Conservation (phyloP, 768 basidiomycete species). For the Lyophyllum semitale region DNA sequence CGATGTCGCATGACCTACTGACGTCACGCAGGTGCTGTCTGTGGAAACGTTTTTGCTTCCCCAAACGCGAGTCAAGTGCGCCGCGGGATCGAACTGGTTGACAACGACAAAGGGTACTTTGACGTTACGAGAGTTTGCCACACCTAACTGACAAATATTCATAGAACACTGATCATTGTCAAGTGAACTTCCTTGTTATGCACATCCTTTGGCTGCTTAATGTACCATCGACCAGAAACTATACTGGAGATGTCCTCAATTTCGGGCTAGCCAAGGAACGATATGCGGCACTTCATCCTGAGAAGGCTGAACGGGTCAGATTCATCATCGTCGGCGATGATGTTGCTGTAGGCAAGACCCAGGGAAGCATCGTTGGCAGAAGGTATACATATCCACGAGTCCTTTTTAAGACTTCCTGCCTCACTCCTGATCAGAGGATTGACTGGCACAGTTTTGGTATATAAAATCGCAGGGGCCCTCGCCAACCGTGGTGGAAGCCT, state of each 20-base stretch:
- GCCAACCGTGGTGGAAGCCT: constrained; percentile 68
- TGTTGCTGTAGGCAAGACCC: constrained; percentile 79
- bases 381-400: constrained; percentile 40
- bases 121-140: not conserved
- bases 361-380: constrained; percentile 84
- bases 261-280: constrained; percentile 91
- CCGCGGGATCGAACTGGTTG: constrained; percentile 75
- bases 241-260: constrained; percentile 89
- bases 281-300: constrained; percentile 69
- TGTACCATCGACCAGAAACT: constrained; percentile 54
- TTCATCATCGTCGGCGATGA: constrained; percentile 90
- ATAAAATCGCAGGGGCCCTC: constrained; percentile 89
- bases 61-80: constrained; percentile 86
- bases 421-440: constrained; percentile 59
- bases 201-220: not conserved
- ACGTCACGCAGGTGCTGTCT: constrained; percentile 59
- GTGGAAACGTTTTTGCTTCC: constrained; percentile 88
- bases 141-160: not conserved
- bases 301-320: constrained; percentile 65
- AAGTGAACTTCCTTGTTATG: constrained; percentile 47
- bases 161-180: constrained; percentile 79
- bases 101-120: constrained; percentile 69
- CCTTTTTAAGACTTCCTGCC: not conserved
- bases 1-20: not conserved
- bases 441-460: constrained; percentile 80